phyloP scores from a whole-genome alignment of 2,329 filamentous ascomycete species.

The Metarhizium rileyi region DNA sequence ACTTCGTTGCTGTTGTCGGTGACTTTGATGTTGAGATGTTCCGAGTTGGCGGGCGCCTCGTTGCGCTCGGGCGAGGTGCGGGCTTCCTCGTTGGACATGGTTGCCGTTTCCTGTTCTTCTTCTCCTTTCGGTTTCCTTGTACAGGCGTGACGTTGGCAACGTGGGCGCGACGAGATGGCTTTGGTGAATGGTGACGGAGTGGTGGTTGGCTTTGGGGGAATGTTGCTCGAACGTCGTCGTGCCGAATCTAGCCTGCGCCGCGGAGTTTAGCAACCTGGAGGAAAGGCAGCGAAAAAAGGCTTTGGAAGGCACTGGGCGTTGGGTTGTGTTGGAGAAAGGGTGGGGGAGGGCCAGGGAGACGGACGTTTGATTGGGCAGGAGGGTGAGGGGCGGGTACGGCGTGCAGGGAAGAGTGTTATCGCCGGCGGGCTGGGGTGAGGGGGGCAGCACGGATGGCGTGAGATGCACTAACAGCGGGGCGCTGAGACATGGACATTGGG shows the following conservation, averaged over 20 bases:
- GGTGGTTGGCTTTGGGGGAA: not conserved
- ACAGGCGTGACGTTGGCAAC: not conserved
- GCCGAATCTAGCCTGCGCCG: not conserved
- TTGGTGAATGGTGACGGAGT: not conserved
- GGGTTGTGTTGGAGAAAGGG: constrained; percentile 15
- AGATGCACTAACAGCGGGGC: too few relatives aligned
- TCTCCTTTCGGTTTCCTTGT: not conserved
- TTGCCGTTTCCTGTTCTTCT: not conserved
- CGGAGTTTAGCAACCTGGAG: not conserved
- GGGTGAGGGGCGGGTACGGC: not conserved
- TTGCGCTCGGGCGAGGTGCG: constrained; percentile 37
- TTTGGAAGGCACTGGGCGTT: not conserved
- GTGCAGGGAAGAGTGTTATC: too few relatives aligned
- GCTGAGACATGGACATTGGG: too few relatives aligned
- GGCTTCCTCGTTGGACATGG: constrained; percentile 37
- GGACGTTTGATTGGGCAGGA: constrained; percentile 14
- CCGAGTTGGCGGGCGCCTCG: constrained; percentile 40
- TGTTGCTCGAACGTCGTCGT: not conserved
- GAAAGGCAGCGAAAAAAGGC: constrained; percentile 8
- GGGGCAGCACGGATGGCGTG: too few relatives aligned
- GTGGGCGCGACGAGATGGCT: constrained; percentile 3
- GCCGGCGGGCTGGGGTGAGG: too few relatives aligned
- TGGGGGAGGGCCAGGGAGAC: too few relatives aligned
- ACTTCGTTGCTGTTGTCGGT: constrained; percentile 99
- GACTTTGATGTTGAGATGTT: constrained; percentile 98